Evolutionary conservation across 176 grass and related monocot genomes (phyloP).

Genomic region (Typha latifolia): DNA sequence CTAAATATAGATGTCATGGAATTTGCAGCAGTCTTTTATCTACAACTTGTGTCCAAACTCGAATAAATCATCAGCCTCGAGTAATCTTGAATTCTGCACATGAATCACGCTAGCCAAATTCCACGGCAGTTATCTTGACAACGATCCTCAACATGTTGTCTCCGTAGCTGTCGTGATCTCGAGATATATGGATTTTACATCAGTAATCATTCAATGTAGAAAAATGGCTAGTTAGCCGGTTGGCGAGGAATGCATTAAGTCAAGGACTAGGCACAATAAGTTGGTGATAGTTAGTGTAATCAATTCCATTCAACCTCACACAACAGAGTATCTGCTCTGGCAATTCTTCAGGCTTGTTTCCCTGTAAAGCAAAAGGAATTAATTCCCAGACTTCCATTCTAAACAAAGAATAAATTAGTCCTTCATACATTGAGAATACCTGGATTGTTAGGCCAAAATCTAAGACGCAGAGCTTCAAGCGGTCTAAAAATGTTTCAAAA

Average conservation of each 20-base stretch:
- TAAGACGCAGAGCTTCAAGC: conserved; percentile 72
- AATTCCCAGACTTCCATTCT: not conserved
- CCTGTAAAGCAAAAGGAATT: conserved; percentile 37
- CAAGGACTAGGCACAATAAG: conserved; percentile 40
- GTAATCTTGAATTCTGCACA: not conserved
- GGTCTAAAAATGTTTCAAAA: conserved; percentile 83
- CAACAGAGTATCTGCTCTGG: conserved; percentile 90
- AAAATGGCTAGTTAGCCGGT: conserved; percentile 29
- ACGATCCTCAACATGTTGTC: no score
- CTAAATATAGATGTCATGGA: not conserved
- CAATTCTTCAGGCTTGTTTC: conserved; percentile 82
- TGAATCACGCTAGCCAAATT: no score
- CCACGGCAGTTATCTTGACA: no score
- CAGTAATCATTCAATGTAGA: conserved; percentile 21
- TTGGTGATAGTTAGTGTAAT: conserved; percentile 66
- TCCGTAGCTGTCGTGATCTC: conserved; percentile 6
- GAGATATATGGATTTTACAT: conserved; percentile 1
- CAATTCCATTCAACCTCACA: conserved; percentile 79
- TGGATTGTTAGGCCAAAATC: conserved; percentile 98
- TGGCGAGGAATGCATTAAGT: conserved; percentile 11
- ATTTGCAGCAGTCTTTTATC: no score
- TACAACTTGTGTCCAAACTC: no score
- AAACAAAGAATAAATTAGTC: not conserved
- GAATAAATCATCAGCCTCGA: no score
- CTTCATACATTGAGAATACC: conserved; percentile 28